Base-by-base conservation (phyloP, 2,329 filamentous ascomycete species). In the Ascochyta lentis region DNA sequence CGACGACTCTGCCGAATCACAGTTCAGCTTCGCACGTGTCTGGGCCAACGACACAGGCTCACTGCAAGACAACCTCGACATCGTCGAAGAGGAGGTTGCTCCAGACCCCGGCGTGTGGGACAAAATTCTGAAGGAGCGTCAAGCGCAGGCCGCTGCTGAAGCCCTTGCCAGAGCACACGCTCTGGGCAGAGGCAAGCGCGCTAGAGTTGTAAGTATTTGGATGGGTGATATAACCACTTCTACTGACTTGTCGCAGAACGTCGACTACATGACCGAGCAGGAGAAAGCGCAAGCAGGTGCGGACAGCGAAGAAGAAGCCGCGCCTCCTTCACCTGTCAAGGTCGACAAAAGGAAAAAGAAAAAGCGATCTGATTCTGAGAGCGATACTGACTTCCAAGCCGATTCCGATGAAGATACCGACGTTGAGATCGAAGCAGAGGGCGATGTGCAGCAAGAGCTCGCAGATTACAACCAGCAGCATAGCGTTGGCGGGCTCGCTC, bases 21-120 rank as follows among this genome's bases (percentile, higher is more conserved):
- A 93, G 52, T 99, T 97, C 73, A 91, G 90, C 4, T 91, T 95
- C 75, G 94, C 94, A 35, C 86, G 91, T 40, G 89, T 99, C 1
- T 99, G 95, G 95, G 89, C 89, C 4, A 96, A 96, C 66, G 89
- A 96, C 33, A 85, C 86, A 63, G 86, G 84, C 7, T 80, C 81
- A 0, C 80, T 96, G 6, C 83, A 88, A 44, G 88, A 89, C 16
- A 82, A 85, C 23, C 72, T 90, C 22, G 80, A 85, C 40, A 80
- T 82, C 23, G 77, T 79, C 6, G 79, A 82, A 2, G 80, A 84
- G 24, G 82, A 84, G 6, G 79, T 83, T 5, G 73, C 81, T 0
- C 81, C 88, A 9, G 88, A 88, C 66, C 83, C 85, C 13, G 87
- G 86, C 33, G 86, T 96, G 0, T 99, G 96, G 96, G 92, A 96